These are phyloP conservation scores for Candolleomyces efflorescens DNA, from an alignment of 768 basidiomycete genomes.

Conservation along the genomic window DNA sequence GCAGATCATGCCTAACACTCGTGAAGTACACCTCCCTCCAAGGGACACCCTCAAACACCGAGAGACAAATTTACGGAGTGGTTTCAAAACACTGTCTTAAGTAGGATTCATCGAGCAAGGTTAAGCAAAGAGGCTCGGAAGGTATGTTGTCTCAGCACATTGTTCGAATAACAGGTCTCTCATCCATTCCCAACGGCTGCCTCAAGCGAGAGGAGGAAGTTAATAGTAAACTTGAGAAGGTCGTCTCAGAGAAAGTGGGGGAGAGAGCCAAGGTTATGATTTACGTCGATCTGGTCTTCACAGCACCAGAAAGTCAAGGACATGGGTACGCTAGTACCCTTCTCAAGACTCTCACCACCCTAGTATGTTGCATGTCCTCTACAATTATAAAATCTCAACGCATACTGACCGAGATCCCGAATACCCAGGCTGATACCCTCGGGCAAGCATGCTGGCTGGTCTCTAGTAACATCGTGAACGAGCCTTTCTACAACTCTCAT, in stretches of 20 bases:
- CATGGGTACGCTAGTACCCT: conserved; percentile 20
- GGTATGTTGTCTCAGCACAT: too few relatives aligned
- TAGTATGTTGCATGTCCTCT: conserved; percentile 12
- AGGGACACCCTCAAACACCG: too few relatives aligned
- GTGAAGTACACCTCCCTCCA: too few relatives aligned
- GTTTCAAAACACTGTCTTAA: too few relatives aligned
- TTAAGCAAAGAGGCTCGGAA: too few relatives aligned
- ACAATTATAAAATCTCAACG: too few relatives aligned
- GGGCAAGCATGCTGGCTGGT: conserved; percentile 16
- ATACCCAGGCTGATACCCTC: conserved; percentile 16
- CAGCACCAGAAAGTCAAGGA: conserved; percentile 17
- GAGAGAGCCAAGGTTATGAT: conserved; percentile 19
- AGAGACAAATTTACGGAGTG: too few relatives aligned
- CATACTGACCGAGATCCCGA: too few relatives aligned
- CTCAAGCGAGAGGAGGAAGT: conserved; percentile 6
- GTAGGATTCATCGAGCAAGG: too few relatives aligned
- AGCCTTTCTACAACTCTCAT: conserved; percentile 22
- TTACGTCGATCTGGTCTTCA: conserved; percentile 16
- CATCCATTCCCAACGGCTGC: too few relatives aligned
- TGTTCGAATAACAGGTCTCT: too few relatives aligned
- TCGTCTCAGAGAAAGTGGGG: conserved; percentile 14
- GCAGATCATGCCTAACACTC: too few relatives aligned
- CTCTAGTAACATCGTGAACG: conserved; percentile 20
- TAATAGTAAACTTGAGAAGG: conserved; percentile 8
- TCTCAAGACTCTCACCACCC: conserved; percentile 15